Evolutionary conservation across 1,284 basidiomycete genomes (phyloP), one percentile per base, ranked within the genome.

Genomic region (Apiotrichum siamense): DNA sequence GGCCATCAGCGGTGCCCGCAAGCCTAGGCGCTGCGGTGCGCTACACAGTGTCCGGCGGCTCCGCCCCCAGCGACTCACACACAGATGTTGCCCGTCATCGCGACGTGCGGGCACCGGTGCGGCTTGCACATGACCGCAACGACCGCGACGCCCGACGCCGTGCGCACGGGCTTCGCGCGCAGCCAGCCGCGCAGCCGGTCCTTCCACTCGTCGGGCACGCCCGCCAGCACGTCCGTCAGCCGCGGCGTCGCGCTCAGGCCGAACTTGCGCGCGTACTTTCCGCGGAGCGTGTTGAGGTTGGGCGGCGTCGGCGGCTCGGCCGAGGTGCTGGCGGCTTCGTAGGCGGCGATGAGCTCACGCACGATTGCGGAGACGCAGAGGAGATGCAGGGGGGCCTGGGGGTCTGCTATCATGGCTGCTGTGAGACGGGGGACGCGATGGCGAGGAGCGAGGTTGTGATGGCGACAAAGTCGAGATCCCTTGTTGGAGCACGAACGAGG

Each of bases 51-150:
- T n/a, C 15, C 9, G 15, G 29, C 9, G 29, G 29, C 32, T 20
- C 20, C 9, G 21, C 2, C 24, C 15, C 17, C 31, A 12, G 4
- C 18, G n/a, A 75, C 84, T 61, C 66, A 91, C 84, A 98, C 94
- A 76, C 96, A 98, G 47, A 99, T 97, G 68, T 98, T 97, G n/a
- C 96, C 96, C 0, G 96, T 99, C 87, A 99, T 94, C 7, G 96
- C 96, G 54, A 99, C 98, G 75, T 99, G 96, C 6, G 96, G 96
- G 78, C 96, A 99, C 45, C 96, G 83, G 79, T 99, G 96, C 3
- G 96, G 96, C 72, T 98, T 99, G 79, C 93, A 97, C 96, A 99
- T 99, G 33, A 99, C 94, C 5, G 96, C 96, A 6, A 99, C 96
- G 17, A 98, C 96, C 1, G 96, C 96, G 53, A 92, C 91, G 52